These are phyloP conservation scores for Penicillium sp. DNA, from an alignment of 2,329 filamentous ascomycete genomes.

Conservation along the genomic window DNA sequence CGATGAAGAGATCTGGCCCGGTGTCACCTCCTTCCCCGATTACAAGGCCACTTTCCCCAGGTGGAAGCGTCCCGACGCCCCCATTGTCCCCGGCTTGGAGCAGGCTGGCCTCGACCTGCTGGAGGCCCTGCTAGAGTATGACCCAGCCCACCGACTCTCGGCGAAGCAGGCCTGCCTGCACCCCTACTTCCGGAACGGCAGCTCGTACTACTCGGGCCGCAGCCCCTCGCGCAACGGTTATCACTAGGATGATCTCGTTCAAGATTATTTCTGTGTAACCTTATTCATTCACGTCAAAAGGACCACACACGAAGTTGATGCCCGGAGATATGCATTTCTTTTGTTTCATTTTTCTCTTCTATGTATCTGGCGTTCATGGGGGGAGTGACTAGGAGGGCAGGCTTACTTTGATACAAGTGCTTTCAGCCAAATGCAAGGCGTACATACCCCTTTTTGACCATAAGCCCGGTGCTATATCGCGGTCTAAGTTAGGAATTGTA, in stretches of 20 bases:
- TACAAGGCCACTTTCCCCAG: slow-evolving; percentile 91
- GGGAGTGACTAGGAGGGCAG: slow-evolving; percentile 27
- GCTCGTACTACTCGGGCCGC: slow-evolving; percentile 46
- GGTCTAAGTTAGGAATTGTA: neutral
- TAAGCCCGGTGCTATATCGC: neutral
- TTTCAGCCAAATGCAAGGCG: slow-evolving; percentile 27
- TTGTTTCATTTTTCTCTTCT: slow-evolving; percentile 22
- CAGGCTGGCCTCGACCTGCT: slow-evolving; percentile 51
- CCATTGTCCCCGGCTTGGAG: slow-evolving; percentile 68
- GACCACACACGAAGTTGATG: slow-evolving; percentile 2
- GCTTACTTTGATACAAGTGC: slow-evolving; percentile 30
- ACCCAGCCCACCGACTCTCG: slow-evolving; percentile 79
- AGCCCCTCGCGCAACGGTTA: slow-evolving; percentile 32
- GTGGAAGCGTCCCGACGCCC: slow-evolving; percentile 68
- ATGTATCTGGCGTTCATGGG: slow-evolving; percentile 31
- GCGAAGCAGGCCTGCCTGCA: slow-evolving; percentile 83
- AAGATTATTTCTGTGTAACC: slow-evolving; percentile 13
- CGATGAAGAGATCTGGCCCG: slow-evolving; percentile 75
- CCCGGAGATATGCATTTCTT: slow-evolving; percentile 12
- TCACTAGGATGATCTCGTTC: slow-evolving; percentile 29
- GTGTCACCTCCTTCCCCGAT: slow-evolving; percentile 89
- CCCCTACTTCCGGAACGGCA: slow-evolving; percentile 66
- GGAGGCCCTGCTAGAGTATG: slow-evolving; percentile 72
- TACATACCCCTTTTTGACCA: slow-evolving; percentile 25
- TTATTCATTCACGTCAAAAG: slow-evolving; percentile 15